These are phyloP conservation scores for Rhexocercosporidium sp. DNA, from an alignment of 2,329 filamentous ascomycete species.

Conservation along the genomic window DNA sequence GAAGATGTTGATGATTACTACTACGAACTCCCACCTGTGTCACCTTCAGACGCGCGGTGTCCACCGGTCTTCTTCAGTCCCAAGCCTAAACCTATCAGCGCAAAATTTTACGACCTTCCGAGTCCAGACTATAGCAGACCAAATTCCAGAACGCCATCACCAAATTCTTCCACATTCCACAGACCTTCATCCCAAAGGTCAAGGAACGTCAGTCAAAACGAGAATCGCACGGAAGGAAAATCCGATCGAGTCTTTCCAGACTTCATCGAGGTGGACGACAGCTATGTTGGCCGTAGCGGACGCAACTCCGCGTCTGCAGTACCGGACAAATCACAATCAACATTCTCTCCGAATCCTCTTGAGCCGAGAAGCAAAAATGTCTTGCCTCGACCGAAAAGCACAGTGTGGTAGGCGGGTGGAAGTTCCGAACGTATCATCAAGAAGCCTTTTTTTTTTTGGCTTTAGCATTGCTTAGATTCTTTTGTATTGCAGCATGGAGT, in stretches of 20 bases:
- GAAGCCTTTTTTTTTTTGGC: background rate
- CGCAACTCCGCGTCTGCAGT: constrained; percentile 22
- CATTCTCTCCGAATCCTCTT: constrained; percentile 20
- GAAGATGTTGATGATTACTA: background rate
- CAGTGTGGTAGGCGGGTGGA: constrained; percentile 22
- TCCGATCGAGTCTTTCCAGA: background rate
- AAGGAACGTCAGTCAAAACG: background rate
- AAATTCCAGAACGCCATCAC: background rate
- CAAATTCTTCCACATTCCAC: background rate
- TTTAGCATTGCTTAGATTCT: background rate
- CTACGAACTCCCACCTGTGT: constrained; percentile 6
- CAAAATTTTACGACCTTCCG: background rate
- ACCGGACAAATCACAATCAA: constrained; percentile 18
- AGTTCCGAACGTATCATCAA: background rate
- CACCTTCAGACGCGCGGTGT: background rate
- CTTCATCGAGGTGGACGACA: background rate
- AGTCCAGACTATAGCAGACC: background rate
- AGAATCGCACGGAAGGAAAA: background rate
- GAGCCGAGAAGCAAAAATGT: constrained; percentile 19
- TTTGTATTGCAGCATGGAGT: constrained; percentile 20
- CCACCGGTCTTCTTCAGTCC: background rate
- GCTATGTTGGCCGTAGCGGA: background rate
- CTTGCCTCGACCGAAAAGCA: constrained; percentile 27
- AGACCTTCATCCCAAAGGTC: constrained; percentile 5
- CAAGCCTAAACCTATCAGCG: background rate